phyloP scores from a whole-genome alignment of 371 early-diverging fungal genomes.

The Blakeslea trispora region DNA sequence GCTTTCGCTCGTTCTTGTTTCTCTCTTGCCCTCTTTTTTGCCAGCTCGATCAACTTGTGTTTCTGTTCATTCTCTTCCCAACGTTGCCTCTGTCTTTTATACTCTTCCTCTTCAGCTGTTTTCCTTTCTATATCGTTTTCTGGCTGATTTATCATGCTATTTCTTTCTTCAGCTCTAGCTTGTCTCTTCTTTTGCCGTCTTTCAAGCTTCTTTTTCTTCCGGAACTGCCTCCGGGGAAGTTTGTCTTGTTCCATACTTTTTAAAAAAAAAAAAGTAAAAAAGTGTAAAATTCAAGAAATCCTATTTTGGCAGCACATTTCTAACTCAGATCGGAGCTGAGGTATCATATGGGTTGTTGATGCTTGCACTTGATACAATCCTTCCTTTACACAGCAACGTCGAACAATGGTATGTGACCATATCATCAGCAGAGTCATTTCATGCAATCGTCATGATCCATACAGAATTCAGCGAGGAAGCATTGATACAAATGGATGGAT shows the following conservation, averaged over 20 bases:
- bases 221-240: slow-evolving; percentile 21
- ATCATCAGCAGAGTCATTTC: background rate
- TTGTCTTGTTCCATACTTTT: background rate
- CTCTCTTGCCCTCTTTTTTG: slow-evolving; percentile 17
- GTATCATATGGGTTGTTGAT: background rate
- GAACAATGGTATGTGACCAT: slow-evolving; percentile 25
- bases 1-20: slow-evolving; percentile 19
- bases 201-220: slow-evolving; percentile 24
- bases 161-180: background rate
- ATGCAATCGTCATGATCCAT: background rate
- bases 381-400: slow-evolving; percentile 40
- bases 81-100: slow-evolving; percentile 17
- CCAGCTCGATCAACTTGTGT: slow-evolving; percentile 14
- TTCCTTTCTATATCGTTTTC: background rate
- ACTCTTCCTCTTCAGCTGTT: slow-evolving; percentile 6
- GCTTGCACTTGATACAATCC: slow-evolving; percentile 8
- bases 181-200: slow-evolving; percentile 17
- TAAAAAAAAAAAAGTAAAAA: background rate
- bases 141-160: background rate
- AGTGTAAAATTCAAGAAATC: background rate
- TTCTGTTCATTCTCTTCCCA: slow-evolving; percentile 27
- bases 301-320: background rate
- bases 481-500: slow-evolving; percentile 16
- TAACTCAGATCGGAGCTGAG: background rate
- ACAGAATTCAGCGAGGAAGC: background rate